These are phyloP conservation scores for Cucumis melo DNA, from an alignment of 306 rosid species.

Conservation along the genomic window DNA sequence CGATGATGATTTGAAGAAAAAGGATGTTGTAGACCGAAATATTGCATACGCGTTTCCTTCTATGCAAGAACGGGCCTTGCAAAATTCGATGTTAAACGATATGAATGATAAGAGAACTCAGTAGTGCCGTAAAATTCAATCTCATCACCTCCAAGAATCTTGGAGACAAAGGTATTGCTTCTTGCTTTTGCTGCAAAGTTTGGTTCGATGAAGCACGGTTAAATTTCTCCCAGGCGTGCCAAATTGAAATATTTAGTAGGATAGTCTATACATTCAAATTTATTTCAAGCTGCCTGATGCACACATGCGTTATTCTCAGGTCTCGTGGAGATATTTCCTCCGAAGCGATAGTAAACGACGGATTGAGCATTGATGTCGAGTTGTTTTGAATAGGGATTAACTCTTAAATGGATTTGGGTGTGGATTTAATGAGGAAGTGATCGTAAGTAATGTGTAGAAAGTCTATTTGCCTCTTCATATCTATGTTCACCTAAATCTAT, in stretches of 20 bases:
- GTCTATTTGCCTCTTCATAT: not conserved
- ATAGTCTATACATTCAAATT: not conserved
- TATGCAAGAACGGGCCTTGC: constrained; percentile 21
- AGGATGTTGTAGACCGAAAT: constrained; percentile 22
- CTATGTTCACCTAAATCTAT: not conserved
- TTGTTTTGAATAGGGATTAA: not conserved
- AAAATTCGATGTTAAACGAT: constrained; percentile 11
- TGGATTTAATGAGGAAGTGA: not conserved
- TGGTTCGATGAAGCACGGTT: too few species aligned
- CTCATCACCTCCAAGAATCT: constrained; percentile 10
- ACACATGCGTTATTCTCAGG: not conserved
- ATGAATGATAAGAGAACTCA: constrained; percentile 11
- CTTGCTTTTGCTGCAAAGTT: not conserved
- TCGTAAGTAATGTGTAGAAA: constrained; percentile 1
- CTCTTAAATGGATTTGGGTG: not conserved
- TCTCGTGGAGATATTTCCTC: not conserved
- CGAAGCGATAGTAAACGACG: not conserved
- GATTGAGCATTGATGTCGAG: not conserved
- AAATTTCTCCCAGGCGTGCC: too few species aligned
- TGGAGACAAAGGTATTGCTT: constrained; percentile 30
- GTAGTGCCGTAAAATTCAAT: constrained; percentile 17
- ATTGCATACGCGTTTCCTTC: constrained; percentile 16
- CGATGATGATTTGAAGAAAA: constrained; percentile 31
- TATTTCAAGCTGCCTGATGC: not conserved
- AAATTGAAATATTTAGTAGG: too few species aligned